Percentiles rank a stretch among this genome's conserved stretches.
Evolutionary conservation across 441 rosid genomes (phyloP).

Genomic region (Populus hybrid): DNA sequence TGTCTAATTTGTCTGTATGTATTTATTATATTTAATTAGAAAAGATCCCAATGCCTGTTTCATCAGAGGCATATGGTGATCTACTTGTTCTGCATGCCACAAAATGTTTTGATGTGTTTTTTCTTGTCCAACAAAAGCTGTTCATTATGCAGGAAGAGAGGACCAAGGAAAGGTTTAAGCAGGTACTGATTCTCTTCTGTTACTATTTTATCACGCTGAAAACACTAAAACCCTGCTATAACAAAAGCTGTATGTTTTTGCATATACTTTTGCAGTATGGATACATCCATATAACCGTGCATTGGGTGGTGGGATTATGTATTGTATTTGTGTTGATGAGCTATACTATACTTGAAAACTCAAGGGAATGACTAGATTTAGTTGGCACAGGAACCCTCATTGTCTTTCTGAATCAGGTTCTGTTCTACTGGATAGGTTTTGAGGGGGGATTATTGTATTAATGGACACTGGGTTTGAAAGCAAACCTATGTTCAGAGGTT

Average conservation of each 20-base stretch:
- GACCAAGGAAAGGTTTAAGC: constrained; percentile 61
- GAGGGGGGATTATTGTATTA: background rate
- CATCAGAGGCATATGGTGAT: background rate
- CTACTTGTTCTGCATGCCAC: background rate
- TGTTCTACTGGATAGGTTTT: background rate
- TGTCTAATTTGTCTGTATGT: background rate
- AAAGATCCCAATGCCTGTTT: background rate
- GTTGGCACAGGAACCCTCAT: background rate
- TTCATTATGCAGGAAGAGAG: constrained; percentile 51
- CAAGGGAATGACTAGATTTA: background rate
- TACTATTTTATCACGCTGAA: background rate
- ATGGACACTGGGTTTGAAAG: background rate
- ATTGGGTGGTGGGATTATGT: background rate
- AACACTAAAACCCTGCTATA: background rate
- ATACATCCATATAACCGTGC: background rate
- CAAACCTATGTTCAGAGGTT: background rate
- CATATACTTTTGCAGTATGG: background rate
- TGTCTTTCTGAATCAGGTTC: background rate
- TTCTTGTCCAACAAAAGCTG: constrained; percentile 14
- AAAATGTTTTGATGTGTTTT: background rate
- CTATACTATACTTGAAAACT: constrained; percentile 5
- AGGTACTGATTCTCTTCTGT: constrained; percentile 36
- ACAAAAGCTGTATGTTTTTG: background rate
- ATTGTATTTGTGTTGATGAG: background rate
- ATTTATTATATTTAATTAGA: background rate